Conservation (phyloP, 202 grass and related monocot genomes). For the Carex arenaria region DNA sequence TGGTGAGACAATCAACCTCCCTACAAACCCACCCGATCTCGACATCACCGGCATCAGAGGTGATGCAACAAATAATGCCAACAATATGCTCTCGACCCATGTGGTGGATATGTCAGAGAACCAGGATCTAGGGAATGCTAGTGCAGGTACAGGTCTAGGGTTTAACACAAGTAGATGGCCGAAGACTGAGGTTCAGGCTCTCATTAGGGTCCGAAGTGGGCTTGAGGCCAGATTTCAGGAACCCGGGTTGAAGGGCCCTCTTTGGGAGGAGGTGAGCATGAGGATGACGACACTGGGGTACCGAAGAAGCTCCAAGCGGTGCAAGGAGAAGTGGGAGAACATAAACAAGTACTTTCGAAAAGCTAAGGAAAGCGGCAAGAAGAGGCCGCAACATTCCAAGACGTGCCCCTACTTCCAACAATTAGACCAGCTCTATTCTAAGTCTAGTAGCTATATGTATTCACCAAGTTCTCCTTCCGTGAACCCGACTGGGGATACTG, state of each 20-base stretch:
- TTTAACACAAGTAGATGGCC: slow-evolving; percentile 67
- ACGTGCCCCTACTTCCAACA: slow-evolving; percentile 88
- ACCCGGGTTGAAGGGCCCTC: slow-evolving; percentile 77
- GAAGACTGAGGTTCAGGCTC: slow-evolving; percentile 72
- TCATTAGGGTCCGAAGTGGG: slow-evolving; percentile 64
- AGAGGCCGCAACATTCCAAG: slow-evolving; percentile 64
- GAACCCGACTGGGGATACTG: background rate
- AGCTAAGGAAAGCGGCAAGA: slow-evolving; percentile 88
- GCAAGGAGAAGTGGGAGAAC: slow-evolving; percentile 99
- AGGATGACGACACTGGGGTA: slow-evolving; percentile 72
- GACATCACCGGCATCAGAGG: background rate
- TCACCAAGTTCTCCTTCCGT: slow-evolving; percentile 9
- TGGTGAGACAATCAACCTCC: slow-evolving; percentile 55
- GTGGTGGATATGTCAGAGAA: slow-evolving; percentile 24
- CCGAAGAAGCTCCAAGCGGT: slow-evolving; percentile 66
- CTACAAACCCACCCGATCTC: background rate
- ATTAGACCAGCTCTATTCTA: slow-evolving; percentile 79
- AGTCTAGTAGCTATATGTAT: slow-evolving; percentile 3
- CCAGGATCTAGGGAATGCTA: background rate
- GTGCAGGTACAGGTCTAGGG: slow-evolving; percentile 9
- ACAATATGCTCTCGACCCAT: slow-evolving; percentile 15
- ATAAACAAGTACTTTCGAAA: slow-evolving; percentile 99
- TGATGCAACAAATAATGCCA: background rate
- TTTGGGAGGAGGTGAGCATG: slow-evolving; percentile 94
- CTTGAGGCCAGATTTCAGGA: slow-evolving; percentile 79